Conservation (phyloP, 208 protist species). For the Entamoeba invadens region DNA sequence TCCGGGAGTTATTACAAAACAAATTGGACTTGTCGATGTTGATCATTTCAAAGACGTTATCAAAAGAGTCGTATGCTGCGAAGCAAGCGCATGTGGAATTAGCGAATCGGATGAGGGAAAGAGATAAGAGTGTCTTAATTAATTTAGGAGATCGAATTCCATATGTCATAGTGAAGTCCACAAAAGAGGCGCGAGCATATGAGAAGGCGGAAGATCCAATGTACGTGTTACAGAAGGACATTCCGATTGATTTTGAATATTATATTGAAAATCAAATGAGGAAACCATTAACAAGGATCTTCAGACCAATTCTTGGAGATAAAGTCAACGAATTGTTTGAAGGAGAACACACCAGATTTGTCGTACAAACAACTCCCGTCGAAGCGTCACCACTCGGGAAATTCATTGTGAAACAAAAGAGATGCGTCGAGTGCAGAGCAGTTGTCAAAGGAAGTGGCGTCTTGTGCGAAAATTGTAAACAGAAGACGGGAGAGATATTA, state of each 20-base stretch:
- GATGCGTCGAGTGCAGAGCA: not conserved
- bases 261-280: constrained; percentile 78
- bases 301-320: constrained; percentile 63
- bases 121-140: constrained; percentile 62
- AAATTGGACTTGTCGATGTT: constrained; percentile 74
- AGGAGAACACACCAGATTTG: not conserved
- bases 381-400: not conserved
- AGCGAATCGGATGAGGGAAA: constrained; percentile 62
- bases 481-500: not conserved
- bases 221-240: constrained; percentile 79
- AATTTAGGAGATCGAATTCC: constrained; percentile 73
- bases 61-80: constrained; percentile 70
- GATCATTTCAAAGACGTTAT: constrained; percentile 81
- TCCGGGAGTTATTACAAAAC: constrained; percentile 69
- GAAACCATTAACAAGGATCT: constrained; percentile 67
- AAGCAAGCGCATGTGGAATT: constrained; percentile 68
- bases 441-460: not conserved
- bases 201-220: constrained; percentile 99
- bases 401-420: not conserved
- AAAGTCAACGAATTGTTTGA: not conserved
- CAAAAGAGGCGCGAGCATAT: constrained; percentile 66
- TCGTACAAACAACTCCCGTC: not conserved
- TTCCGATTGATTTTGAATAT: constrained; percentile 72
- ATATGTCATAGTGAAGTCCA: constrained; percentile 73
- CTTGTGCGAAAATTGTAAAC: not conserved